Conservation (phyloP, 805 yeast genomes). For the Komagataella populi region DNA sequence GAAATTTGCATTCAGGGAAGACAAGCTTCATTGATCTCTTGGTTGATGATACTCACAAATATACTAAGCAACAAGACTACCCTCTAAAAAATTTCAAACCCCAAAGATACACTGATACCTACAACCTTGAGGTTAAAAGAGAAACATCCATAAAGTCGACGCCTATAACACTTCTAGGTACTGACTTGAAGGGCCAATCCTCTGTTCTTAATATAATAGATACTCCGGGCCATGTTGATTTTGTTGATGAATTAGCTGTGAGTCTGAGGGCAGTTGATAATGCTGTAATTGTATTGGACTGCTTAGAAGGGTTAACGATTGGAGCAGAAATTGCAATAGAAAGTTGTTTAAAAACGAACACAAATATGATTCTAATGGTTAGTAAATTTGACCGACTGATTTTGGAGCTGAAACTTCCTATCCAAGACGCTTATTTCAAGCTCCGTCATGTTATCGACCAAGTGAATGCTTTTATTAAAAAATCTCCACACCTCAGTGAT, state of each 20-base stretch:
- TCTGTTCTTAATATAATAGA: slow-evolving; percentile 55
- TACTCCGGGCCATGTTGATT: slow-evolving; percentile 87
- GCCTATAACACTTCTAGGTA: slow-evolving; percentile 47
- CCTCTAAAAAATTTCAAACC: slow-evolving; percentile 25
- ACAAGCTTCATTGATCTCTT: slow-evolving; percentile 63
- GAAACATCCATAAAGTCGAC: slow-evolving; percentile 55
- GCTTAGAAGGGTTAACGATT: slow-evolving; percentile 68
- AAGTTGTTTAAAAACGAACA: slow-evolving; percentile 32
- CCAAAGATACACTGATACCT: slow-evolving; percentile 59
- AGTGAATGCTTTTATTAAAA: slow-evolving; percentile 39
- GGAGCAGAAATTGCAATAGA: slow-evolving; percentile 38
- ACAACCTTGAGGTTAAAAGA: slow-evolving; percentile 52
- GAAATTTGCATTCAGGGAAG: slow-evolving; percentile 77
- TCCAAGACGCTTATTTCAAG: slow-evolving; percentile 60
- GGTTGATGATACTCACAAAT: slow-evolving; percentile 50
- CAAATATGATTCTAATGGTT: slow-evolving; percentile 46
- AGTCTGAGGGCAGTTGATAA: slow-evolving; percentile 52
- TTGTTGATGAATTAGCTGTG: slow-evolving; percentile 58
- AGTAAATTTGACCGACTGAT: slow-evolving; percentile 83
- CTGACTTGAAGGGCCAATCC: slow-evolving; percentile 39
- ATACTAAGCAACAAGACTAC: background rate
- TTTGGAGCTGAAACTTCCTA: slow-evolving; percentile 65
- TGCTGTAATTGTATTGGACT: slow-evolving; percentile 63
- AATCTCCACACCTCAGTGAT: slow-evolving; percentile 14
- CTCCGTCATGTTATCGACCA: slow-evolving; percentile 45